Evolutionary conservation across 768 basidiomycete genomes (phyloP).

Genomic region (Tephrocybe sp.): DNA sequence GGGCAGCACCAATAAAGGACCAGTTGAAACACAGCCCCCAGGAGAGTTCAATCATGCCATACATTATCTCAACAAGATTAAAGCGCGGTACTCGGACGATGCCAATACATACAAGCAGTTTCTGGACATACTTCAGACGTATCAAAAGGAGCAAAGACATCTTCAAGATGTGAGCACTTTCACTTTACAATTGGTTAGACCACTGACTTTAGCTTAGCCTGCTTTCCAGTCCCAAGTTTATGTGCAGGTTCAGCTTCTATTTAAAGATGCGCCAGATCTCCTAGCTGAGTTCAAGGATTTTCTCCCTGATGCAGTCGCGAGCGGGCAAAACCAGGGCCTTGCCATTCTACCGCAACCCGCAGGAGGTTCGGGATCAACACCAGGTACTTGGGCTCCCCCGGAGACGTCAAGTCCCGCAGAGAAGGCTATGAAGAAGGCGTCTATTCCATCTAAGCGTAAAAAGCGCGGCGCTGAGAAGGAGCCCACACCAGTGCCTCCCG

Average conservation of each 20-base stretch:
- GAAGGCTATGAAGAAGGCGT: constrained; percentile 42
- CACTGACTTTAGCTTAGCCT: background rate
- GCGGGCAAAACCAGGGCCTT: constrained; percentile 38
- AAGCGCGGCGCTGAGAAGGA: constrained; percentile 72
- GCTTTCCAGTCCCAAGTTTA: constrained; percentile 66
- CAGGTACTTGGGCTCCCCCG: constrained; percentile 38
- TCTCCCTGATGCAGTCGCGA: constrained; percentile 61
- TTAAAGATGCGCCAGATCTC: constrained; percentile 80
- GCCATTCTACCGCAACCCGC: constrained; percentile 52
- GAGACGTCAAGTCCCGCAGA: constrained; percentile 41
- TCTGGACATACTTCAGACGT: constrained; percentile 83
- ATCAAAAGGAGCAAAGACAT: constrained; percentile 81
- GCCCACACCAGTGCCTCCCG: constrained; percentile 53
- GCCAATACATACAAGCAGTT: constrained; percentile 93
- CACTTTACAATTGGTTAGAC: constrained; percentile 7
- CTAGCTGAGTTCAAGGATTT: constrained; percentile 82
- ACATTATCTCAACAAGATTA: constrained; percentile 98
- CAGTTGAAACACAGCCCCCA: constrained; percentile 50
- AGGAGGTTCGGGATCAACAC: constrained; percentile 22
- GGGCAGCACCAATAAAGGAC: constrained; percentile 48
- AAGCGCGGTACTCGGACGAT: constrained; percentile 84
- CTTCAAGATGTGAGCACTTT: constrained; percentile 62
- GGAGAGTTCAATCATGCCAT: constrained; percentile 93
- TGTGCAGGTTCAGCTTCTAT: constrained; percentile 76
- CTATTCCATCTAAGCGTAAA: constrained; percentile 51